Percentiles rank a stretch among this genome's conserved stretches.
These are phyloP conservation scores for Serendipita sp. DNA, from an alignment of 1,284 basidiomycete genomes.

Conservation along the genomic window DNA sequence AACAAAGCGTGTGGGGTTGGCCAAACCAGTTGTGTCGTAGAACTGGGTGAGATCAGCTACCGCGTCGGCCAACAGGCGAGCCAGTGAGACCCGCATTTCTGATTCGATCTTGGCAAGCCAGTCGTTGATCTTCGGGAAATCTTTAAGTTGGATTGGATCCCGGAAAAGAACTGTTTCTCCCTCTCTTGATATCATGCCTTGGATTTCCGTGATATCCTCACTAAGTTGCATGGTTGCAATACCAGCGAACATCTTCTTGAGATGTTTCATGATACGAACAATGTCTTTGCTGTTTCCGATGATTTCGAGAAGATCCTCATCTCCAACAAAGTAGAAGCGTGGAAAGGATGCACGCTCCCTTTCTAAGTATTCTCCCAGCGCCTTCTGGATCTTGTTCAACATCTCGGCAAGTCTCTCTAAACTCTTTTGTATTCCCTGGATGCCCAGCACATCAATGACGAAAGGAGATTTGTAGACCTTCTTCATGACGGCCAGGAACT, in stretches of 20 bases:
- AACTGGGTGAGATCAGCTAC: constrained; percentile 69
- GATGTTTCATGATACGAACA: constrained; percentile 90
- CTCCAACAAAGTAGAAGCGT: constrained; percentile 99
- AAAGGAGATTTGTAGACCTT: constrained; percentile 99
- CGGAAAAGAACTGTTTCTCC: constrained; percentile 86
- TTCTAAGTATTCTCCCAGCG: constrained; percentile 96
- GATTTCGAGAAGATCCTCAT: constrained; percentile 96
- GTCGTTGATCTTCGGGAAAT: constrained; percentile 96
- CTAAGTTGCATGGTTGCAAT: constrained; percentile 84
- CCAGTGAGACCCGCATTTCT: constrained; percentile 89
- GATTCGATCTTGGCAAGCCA: constrained; percentile 90
- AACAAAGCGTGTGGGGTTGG: constrained; percentile 58
- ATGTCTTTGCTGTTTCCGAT: constrained; percentile 99
- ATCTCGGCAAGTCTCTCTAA: constrained; percentile 93
- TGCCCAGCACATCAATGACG: constrained; percentile 92
- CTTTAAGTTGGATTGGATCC: constrained; percentile 73
- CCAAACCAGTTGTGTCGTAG: constrained; percentile 49
- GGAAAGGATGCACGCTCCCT: constrained; percentile 95
- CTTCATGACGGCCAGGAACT: constrained; percentile 98
- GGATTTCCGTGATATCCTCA: constrained; percentile 74
- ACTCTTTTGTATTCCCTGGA: constrained; percentile 90
- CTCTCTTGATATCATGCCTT: constrained; percentile 85
- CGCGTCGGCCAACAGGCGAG: constrained; percentile 63
- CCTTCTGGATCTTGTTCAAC: constrained; percentile 97
- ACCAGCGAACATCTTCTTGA: constrained; percentile 99